Percentiles rank a stretch among this genome's conserved stretches.
These are phyloP conservation scores for Lignosus rhinocerotis DNA, from an alignment of 1,284 basidiomycete species.

Conservation along the genomic window DNA sequence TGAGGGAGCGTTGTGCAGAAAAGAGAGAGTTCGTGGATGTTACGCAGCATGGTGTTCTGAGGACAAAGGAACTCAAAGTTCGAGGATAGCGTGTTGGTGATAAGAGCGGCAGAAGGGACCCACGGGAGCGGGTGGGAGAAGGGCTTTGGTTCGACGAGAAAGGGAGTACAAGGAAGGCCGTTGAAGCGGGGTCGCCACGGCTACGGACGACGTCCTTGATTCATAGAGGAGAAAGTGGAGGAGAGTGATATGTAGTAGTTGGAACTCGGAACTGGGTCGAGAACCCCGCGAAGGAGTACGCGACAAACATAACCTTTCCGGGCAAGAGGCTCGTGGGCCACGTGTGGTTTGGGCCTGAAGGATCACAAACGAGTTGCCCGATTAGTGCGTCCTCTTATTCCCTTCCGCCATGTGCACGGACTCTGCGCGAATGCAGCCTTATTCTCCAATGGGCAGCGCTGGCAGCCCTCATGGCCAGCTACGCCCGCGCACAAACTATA, in stretches of 20 bases:
- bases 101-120: neutral
- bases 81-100: conserved; percentile 12
- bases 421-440: conserved; percentile 18
- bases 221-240: neutral
- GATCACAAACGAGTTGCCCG: conserved; percentile 32
- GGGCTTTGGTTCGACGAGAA: neutral
- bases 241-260: neutral
- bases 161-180: conserved; percentile 19
- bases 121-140: neutral
- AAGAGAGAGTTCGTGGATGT: neutral
- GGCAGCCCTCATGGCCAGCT: conserved; percentile 10
- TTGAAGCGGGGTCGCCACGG: conserved; percentile 20
- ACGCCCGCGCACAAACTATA: conserved; percentile 21
- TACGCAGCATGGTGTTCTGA: conserved; percentile 9
- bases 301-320: conserved; percentile 25
- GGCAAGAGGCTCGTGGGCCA: conserved; percentile 12
- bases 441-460: conserved; percentile 25
- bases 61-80: conserved; percentile 14
- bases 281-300: neutral
- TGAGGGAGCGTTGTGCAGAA: neutral
- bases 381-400: conserved; percentile 35
- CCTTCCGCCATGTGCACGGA: conserved; percentile 21
- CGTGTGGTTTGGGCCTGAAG: conserved; percentile 19
- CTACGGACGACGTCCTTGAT: conserved; percentile 6
- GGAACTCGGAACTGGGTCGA: conserved; percentile 6